Evolutionary conservation across 805 yeast genomes (phyloP).

Genomic region (Nakazawaea pomicola): DNA sequence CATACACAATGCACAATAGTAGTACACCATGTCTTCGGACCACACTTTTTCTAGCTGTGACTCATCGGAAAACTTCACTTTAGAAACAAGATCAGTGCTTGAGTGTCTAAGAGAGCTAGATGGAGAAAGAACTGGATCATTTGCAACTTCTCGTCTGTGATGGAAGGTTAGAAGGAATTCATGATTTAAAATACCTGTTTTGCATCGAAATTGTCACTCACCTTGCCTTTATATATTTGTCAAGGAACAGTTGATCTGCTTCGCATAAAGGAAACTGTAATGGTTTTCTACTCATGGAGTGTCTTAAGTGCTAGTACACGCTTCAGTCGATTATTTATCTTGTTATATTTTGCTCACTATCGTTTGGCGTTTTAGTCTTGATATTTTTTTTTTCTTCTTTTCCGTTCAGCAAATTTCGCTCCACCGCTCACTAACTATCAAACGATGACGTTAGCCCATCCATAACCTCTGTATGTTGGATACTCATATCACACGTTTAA

Average conservation of each 20-base stretch:
- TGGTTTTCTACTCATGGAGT: too few species aligned
- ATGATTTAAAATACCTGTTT: not conserved
- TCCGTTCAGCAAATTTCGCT: too few species aligned
- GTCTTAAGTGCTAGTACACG: too few species aligned
- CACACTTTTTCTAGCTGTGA: constrained; percentile 2
- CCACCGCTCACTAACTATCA: too few species aligned
- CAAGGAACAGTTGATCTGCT: not conserved
- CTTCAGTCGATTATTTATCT: too few species aligned
- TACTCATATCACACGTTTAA: too few species aligned
- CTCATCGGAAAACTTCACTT: constrained; percentile 2
- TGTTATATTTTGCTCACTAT: too few species aligned
- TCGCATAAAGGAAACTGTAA: not conserved
- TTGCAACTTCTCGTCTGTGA: not conserved
- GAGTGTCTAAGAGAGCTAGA: constrained; percentile 1
- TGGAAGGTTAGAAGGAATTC: not conserved
- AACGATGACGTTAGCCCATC: too few species aligned
- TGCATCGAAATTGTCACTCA: not conserved
- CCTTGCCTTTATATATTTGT: not conserved
- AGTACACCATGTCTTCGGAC: constrained; percentile 11
- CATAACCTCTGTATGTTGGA: too few species aligned
- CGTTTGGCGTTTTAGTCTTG: too few species aligned
- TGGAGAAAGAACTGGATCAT: constrained; percentile 6
- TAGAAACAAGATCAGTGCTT: constrained; percentile 3
- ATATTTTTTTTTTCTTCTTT: too few species aligned
- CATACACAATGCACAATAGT: constrained; percentile 7